Evolutionary conservation across 2,329 filamentous ascomycete genomes (phyloP), one percentile per base, ranked within the genome.

Genomic region (Fusarium sp.): DNA sequence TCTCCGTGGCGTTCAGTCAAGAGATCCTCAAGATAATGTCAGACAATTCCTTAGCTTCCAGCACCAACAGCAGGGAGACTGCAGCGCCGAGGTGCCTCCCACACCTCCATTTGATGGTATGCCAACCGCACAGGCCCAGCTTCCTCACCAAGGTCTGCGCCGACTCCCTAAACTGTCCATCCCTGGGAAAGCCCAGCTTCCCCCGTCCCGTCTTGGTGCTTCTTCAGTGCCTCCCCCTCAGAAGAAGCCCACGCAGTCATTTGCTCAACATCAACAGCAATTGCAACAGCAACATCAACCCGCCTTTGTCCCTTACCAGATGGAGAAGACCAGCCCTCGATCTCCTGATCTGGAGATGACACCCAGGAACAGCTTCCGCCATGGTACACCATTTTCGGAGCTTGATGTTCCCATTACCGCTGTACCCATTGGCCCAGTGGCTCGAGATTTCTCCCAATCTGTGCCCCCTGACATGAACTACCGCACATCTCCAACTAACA

Each of bases 401-500:
- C 92, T 96, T 87, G 96, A 98, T 80, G 91, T 95, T 18, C 95
- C 96, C 1, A 84, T 97, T 67, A 96, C 94, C 2, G 88, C 92
- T 6, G 86, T 95, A 47, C 89, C 90, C 2, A 77, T 90, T 21
- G 93, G 92, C 1, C 93, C 93, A 11, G 86, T 97, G 37, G 88
- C 92, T 49, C 92, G 96, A 57, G 92, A 96, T 78, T 86, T 88
- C 52, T 97, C 94, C 32, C 94, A 97, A 82, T 98, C 95, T 9
- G 96, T 98, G 1, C 96, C 96, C 47, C 96, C 96, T 11, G 92
- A 97, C 83, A 97, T 98, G 95, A 92, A 90, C 80, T 97, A 93
- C 85, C 89, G 91, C 37, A 81, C 85, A 46, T 78, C 81, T 68
- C 80, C 80, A 65, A 79, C 66, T 77, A 81, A 69, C 76, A 71